These are phyloP conservation scores for Leptographium lundbergii DNA, from an alignment of 2,329 filamentous ascomycete genomes.

Conservation along the genomic window DNA sequence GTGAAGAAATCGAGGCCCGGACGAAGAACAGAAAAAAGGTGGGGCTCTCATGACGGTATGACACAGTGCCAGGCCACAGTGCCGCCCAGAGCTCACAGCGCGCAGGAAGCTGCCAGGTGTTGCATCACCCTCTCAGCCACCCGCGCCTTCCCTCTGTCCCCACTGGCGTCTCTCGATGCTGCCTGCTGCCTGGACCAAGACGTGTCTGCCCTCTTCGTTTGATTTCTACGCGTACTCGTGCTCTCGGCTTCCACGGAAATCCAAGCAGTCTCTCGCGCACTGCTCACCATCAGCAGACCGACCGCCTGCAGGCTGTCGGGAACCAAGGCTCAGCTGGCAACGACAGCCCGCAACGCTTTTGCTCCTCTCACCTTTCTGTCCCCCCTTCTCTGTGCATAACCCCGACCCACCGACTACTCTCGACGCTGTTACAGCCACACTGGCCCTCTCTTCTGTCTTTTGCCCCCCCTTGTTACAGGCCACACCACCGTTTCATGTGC, in stretches of 20 bases:
- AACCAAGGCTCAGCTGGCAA: background rate
- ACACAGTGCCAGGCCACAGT: background rate
- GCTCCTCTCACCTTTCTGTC: too few species aligned
- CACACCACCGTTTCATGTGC: constrained; percentile 7
- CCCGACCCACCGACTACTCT: background rate
- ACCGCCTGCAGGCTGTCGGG: background rate
- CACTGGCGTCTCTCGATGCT: background rate
- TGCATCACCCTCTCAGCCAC: background rate
- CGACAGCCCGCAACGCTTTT: background rate
- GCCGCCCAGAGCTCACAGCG: background rate
- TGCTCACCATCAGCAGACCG: background rate
- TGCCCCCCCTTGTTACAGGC: constrained; percentile 3
- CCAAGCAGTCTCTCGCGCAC: background rate
- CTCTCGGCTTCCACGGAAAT: too few species aligned
- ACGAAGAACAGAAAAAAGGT: background rate
- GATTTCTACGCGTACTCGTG: too few species aligned
- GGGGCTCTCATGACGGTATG: background rate
- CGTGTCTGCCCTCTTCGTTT: background rate
- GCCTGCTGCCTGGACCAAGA: background rate
- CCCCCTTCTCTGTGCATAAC: background rate
- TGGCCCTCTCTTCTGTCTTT: background rate
- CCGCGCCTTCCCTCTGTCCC: background rate
- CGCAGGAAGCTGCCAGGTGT: background rate
- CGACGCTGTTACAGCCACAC: background rate
- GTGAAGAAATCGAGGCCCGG: background rate